Base-by-base conservation (phyloP, 2,329 filamentous ascomycete species). In the Microsporum ferrugineum region DNA sequence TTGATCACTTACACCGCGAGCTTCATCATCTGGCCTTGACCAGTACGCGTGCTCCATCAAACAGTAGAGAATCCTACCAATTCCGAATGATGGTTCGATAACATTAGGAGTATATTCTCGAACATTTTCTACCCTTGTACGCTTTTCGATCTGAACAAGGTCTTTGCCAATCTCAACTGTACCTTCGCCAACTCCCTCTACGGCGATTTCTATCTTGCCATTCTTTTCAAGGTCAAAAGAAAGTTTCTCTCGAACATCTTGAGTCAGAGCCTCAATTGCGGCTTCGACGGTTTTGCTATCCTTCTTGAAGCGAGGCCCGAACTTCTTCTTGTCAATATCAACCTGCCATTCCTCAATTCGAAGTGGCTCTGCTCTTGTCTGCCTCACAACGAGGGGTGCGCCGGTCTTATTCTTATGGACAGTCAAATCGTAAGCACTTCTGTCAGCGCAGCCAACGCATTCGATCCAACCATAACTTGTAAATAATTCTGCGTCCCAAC, bases 401-500 rank as follows among this genome's bases (percentile, higher is more conserved):
- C 90, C 91, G 36, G 94, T 97, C 79, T 90, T 91, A 78, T 96
- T 92, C 72, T 88, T 86, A 76, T 97, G 94, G 7, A 96, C 91
- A 39, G 84, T 88, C 73, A 97, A 75, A 76, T 99, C 94, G 74
- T 96, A 99, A 23, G 94, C 94, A 72, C 89, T 95, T 69, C 94
- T 85, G 73, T 96, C 92, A 63, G 94, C 94, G 75, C 94, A 97
- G 64, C 94, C 94, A 70, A 97, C 92, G 74, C 92, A 97, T 79
- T 99, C 94, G 65, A 97, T 89, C 94, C 94, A 99, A 73, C 94
- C 94, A 70, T 91, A 91, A 64, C 88, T 91, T 62, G 89, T 97
- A 65, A 88, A 80, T 60, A 99, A 79, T 75, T 99, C 94, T 12
- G 91, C 92, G 75, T 99, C 94, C 94, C 94, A 97, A 79, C 94